Evolutionary conservation across 163 green algal species (phyloP).

Genomic region (Prototheca wickerhamii): DNA sequence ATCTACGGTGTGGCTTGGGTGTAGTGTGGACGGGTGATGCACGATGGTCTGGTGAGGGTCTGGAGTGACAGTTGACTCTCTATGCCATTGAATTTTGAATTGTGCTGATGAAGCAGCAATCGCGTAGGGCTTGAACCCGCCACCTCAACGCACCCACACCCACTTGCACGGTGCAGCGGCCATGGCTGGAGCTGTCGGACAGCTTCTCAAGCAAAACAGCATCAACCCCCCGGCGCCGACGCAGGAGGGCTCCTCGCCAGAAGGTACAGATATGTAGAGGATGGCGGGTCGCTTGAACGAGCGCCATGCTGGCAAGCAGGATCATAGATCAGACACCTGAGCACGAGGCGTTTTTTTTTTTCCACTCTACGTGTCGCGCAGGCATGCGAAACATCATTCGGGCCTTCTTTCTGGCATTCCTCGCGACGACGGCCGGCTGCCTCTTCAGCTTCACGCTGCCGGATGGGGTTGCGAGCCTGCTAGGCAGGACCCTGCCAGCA

Average conservation of each 20-base stretch:
- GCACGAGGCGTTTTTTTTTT: no score
- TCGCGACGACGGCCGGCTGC: conserved; percentile 46
- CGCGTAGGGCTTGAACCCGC: no score
- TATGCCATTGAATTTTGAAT: no score
- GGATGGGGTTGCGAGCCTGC: conserved; percentile 22
- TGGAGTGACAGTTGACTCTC: no score
- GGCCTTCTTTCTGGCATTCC: conserved; percentile 35
- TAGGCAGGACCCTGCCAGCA: conserved; percentile 31
- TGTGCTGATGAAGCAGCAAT: background rate
- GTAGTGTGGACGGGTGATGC: background rate
- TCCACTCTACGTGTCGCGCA: no score
- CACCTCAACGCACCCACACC: background rate
- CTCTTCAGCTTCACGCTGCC: conserved; percentile 40
- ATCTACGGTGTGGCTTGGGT: background rate
- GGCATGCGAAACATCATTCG: conserved; percentile 43
- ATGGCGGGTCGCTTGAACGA: no score
- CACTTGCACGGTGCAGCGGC: conserved; percentile 16
- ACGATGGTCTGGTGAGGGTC: no score
- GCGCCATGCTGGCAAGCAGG: no score
- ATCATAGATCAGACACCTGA: no score
- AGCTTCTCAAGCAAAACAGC: conserved; percentile 45
- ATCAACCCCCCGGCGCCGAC: conserved; percentile 34
- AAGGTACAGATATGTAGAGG: no score
- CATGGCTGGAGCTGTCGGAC: conserved; percentile 23
- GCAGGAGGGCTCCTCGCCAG: conserved; percentile 23